These are phyloP conservation scores for Boletus vermiculosoides DNA, from an alignment of 768 basidiomycete genomes.

Conservation along the genomic window DNA sequence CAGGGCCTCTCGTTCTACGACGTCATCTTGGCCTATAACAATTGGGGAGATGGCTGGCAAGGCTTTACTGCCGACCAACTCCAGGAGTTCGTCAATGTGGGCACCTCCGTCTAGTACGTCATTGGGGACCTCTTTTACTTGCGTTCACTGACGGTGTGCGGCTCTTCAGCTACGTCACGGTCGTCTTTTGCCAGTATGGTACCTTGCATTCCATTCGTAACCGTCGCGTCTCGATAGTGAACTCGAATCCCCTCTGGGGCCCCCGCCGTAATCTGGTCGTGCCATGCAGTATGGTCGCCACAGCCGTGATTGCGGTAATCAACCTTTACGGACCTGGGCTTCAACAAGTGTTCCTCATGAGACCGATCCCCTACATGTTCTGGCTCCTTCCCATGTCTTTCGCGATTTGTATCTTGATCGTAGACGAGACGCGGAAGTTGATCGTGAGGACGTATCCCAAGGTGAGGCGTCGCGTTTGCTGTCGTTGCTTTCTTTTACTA, in stretches of 20 bases:
- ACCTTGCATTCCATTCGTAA: slow-evolving; percentile 28
- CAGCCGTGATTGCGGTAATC: slow-evolving; percentile 31
- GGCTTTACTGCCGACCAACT: slow-evolving; percentile 32
- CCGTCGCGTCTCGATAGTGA: slow-evolving; percentile 28
- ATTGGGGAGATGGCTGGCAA: slow-evolving; percentile 39
- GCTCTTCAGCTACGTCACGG: slow-evolving; percentile 35
- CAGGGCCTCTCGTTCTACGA: slow-evolving; percentile 35
- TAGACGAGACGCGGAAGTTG: slow-evolving; percentile 48
- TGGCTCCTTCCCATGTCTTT: slow-evolving; percentile 45
- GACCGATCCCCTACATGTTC: slow-evolving; percentile 43
- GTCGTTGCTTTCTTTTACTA: not conserved
- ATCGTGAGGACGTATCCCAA: slow-evolving; percentile 45
- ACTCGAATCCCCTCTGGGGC: slow-evolving; percentile 36
- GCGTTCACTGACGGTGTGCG: not conserved
- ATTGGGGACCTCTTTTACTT: slow-evolving; percentile 5
- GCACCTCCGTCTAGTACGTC: slow-evolving; percentile 43
- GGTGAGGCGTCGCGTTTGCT: slow-evolving; percentile 20
- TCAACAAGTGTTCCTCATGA: slow-evolving; percentile 25
- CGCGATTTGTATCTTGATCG: slow-evolving; percentile 40
- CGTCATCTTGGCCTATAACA: slow-evolving; percentile 39
- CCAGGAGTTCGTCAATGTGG: slow-evolving; percentile 36
- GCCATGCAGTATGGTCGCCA: slow-evolving; percentile 34
- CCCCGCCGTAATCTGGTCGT: slow-evolving; percentile 37
- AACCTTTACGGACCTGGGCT: slow-evolving; percentile 39
- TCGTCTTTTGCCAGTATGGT: slow-evolving; percentile 32